Base-by-base conservation (phyloP, 73 alveolate species). In the Paramecium octaurelia region DNA sequence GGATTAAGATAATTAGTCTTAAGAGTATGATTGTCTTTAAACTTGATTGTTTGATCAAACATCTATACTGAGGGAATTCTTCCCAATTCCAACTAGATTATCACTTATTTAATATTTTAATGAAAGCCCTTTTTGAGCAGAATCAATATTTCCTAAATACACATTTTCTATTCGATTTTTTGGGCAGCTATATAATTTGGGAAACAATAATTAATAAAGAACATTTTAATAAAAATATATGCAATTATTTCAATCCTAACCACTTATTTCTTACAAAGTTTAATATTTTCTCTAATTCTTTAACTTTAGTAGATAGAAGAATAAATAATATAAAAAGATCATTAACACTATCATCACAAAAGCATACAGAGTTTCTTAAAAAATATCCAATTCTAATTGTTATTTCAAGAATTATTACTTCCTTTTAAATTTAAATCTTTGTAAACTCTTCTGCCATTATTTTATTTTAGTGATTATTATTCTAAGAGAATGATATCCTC, bases 201-300 rank as follows among this genome's bases (percentile, higher is more conserved):
- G 58, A 80, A 48, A 80, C 91, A 80, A 24, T 44, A 80, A 44
- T 80, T 40, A 80, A 44, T 80, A 80, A 80, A 75, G 91, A 80
- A 80, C 91, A 80, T 80, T 31, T 73, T 73, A 35, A 73, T 29
- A 0, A 35, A 35, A 8, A 64, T 64, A 14, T 27, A 64, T 64
- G 21, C 31, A 27, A 27, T 54, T 4, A 54, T 18, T 18, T 54
- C 31, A 54, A n/a, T 54, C 21, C 69, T 54, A 54, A n/a, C 69
- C 4, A 18, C 35, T n/a, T 54, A 54, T 54, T 54, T 48, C 59
- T 48, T 48, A 48, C n/a, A 54, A n/a, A 16, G 14, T 54, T 54
- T 54, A 48, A 16, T 48, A 48, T 48, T 48, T 48, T 48, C 60
- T 27, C 5, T 54, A 18, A n/a, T 54, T n/a, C 11, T 54, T 54